phyloP scores from a whole-genome alignment of 352 stramenopile species.

The Globisporangium middletonii region DNA sequence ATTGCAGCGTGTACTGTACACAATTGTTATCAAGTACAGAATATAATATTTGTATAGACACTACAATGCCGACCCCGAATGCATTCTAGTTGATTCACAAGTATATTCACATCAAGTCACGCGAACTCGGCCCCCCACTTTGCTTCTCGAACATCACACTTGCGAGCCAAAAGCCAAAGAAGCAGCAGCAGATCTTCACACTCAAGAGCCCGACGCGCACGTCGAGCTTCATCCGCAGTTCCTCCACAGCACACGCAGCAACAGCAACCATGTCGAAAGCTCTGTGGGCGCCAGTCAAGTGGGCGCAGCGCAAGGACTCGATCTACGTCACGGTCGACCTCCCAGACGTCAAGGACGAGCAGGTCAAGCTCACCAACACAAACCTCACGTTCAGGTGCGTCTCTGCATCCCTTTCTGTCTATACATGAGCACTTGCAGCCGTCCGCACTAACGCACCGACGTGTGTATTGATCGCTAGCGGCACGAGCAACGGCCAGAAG shows the following conservation, averaged over 20 bases:
- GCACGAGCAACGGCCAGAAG: conserved; percentile 87
- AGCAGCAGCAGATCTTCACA: background rate
- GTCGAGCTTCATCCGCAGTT: background rate
- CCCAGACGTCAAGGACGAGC: conserved; percentile 91
- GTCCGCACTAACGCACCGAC: background rate
- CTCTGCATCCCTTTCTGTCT: background rate
- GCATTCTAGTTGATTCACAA: too few species aligned
- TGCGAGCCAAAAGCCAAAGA: background rate
- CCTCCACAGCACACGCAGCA: conserved; percentile 1
- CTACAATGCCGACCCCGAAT: too few species aligned
- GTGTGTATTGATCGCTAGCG: conserved; percentile 24
- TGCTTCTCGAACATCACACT: too few species aligned
- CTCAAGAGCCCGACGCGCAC: background rate
- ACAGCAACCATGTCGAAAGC: conserved; percentile 29
- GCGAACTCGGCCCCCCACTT: too few species aligned
- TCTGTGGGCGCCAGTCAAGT: conserved; percentile 91
- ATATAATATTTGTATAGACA: too few species aligned
- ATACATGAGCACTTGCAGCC: background rate
- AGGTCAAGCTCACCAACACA: conserved; percentile 87
- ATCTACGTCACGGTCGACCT: conserved; percentile 96
- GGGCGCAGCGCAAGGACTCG: conserved; percentile 95
- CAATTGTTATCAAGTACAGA: too few species aligned
- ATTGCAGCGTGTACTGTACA: too few species aligned
- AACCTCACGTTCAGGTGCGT: conserved; percentile 84
- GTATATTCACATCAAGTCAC: too few species aligned